A percentile compares a stretch with the other conserved stretches of the same genome.
These are phyloP conservation scores for Stephanocyclus meneghinianus DNA, from an alignment of 352 stramenopile species.

Conservation along the genomic window DNA sequence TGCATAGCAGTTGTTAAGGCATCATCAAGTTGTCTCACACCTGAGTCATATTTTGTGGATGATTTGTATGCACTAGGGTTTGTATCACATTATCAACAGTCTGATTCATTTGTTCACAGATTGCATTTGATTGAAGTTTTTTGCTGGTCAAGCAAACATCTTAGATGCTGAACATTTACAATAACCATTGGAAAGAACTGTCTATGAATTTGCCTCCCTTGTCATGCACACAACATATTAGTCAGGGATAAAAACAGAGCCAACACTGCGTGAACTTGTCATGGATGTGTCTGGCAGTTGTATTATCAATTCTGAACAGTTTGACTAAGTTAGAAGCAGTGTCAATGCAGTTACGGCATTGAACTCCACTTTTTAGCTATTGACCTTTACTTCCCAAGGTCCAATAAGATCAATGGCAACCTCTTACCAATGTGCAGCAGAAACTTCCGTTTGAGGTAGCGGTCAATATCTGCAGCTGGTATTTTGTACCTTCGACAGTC, in stretches of 20 bases:
- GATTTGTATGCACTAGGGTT: slow-evolving; percentile 26
- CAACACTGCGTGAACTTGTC: slow-evolving; percentile 12
- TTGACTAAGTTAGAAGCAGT: slow-evolving; percentile 19
- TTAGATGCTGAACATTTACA: slow-evolving; percentile 26
- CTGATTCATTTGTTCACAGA: slow-evolving; percentile 56
- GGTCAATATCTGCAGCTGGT: slow-evolving; percentile 10
- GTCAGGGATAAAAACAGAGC: neutral
- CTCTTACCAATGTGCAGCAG: slow-evolving; percentile 1
- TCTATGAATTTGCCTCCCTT: slow-evolving; percentile 21
- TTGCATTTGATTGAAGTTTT: slow-evolving; percentile 57
- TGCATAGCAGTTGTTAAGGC: slow-evolving; percentile 41
- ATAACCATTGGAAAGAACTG: slow-evolving; percentile 34
- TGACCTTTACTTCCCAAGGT: slow-evolving; percentile 16
- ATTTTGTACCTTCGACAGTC: slow-evolving; percentile 40
- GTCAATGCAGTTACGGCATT: slow-evolving; percentile 17
- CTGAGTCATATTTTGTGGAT: slow-evolving; percentile 23
- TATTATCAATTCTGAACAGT: slow-evolving; percentile 15
- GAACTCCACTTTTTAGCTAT: slow-evolving; percentile 1
- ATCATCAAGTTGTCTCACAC: slow-evolving; percentile 39
- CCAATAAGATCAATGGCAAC: slow-evolving; percentile 29
- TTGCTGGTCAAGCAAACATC: slow-evolving; percentile 32
- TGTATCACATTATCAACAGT: slow-evolving; percentile 47
- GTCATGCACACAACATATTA: slow-evolving; percentile 34
- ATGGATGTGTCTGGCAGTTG: slow-evolving; percentile 4
- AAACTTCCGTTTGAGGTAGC: neutral